Evolutionary conservation across 805 yeast genomes (phyloP).

Genomic region (Ogataea henricii): DNA sequence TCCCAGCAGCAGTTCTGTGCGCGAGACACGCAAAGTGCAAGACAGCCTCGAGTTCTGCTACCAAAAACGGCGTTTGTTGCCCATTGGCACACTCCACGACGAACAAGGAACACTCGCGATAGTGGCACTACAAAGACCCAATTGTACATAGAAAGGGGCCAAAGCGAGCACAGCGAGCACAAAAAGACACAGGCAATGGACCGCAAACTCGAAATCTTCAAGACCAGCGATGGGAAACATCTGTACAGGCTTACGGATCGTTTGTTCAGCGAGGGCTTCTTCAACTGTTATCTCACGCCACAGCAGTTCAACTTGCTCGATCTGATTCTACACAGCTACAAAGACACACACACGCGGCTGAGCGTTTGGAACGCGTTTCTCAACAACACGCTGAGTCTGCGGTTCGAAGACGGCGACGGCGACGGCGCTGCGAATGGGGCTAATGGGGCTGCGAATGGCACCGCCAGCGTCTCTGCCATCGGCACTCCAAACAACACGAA

Average conservation of each 20-base stretch:
- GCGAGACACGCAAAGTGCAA: background rate
- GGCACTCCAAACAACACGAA: constrained; percentile 1
- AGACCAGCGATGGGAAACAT: constrained; percentile 26
- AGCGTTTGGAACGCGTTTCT: constrained; percentile 49
- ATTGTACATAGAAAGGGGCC: background rate
- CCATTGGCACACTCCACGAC: background rate
- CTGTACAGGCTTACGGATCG: constrained; percentile 38
- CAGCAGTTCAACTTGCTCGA: constrained; percentile 56
- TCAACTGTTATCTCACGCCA: constrained; percentile 53
- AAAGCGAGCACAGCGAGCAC: background rate
- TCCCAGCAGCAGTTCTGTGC: background rate
- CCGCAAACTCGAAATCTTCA: constrained; percentile 19
- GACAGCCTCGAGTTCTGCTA: background rate
- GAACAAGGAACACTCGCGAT: background rate
- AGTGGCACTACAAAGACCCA: background rate
- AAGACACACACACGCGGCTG: constrained; percentile 13
- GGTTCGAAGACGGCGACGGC: constrained; percentile 20
- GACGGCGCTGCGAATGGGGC: background rate
- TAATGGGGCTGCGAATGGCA: background rate
- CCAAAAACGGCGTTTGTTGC: background rate
- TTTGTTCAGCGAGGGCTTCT: constrained; percentile 40
- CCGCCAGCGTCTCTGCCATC: constrained; percentile 5
- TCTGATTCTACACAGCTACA: constrained; percentile 41
- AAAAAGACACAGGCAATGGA: constrained; percentile 9
- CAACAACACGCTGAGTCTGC: constrained; percentile 38